phyloP scores from a whole-genome alignment of 768 basidiomycete genomes.

The Asterophora parasitica region DNA sequence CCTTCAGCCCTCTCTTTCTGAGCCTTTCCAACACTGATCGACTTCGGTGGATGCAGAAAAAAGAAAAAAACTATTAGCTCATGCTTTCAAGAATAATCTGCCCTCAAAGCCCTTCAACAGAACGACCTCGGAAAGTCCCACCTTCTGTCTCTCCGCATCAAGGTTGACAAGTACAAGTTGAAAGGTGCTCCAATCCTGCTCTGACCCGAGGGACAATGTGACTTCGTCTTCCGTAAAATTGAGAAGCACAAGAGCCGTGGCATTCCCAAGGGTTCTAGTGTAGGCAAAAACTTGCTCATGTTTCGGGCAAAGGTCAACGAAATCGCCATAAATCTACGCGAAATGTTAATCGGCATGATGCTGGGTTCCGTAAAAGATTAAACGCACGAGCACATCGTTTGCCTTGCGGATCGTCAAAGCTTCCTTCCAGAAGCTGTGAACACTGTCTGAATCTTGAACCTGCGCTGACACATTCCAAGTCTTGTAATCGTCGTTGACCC shows the following conservation, averaged over 20 bases:
- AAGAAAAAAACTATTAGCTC: background rate
- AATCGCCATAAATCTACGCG: conserved; percentile 58
- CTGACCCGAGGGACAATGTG: conserved; percentile 14
- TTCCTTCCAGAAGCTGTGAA: conserved; percentile 56
- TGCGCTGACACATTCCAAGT: conserved; percentile 54
- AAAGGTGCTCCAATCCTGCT: conserved; percentile 11
- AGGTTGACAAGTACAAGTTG: conserved; percentile 29
- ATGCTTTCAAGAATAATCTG: conserved; percentile 23
- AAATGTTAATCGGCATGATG: background rate
- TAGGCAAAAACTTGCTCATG: conserved; percentile 55
- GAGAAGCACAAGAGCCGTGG: conserved; percentile 39
- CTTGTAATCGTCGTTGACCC: conserved; percentile 63
- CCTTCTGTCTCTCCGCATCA: background rate
- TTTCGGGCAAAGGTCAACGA: conserved; percentile 39
- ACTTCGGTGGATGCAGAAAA: no score
- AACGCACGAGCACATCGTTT: conserved; percentile 47
- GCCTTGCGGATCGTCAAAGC: conserved; percentile 50
- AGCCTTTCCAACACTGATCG: background rate
- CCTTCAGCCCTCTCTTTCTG: background rate
- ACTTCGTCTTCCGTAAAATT: conserved; percentile 38
- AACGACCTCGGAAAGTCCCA: conserved; percentile 1
- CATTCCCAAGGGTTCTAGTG: conserved; percentile 32
- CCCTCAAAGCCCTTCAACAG: conserved; percentile 30
- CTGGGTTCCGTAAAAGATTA: background rate
- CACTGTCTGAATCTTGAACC: conserved; percentile 43